Conservation (phyloP, 2,329 filamentous ascomycete species). For the Xylaria sp. region DNA sequence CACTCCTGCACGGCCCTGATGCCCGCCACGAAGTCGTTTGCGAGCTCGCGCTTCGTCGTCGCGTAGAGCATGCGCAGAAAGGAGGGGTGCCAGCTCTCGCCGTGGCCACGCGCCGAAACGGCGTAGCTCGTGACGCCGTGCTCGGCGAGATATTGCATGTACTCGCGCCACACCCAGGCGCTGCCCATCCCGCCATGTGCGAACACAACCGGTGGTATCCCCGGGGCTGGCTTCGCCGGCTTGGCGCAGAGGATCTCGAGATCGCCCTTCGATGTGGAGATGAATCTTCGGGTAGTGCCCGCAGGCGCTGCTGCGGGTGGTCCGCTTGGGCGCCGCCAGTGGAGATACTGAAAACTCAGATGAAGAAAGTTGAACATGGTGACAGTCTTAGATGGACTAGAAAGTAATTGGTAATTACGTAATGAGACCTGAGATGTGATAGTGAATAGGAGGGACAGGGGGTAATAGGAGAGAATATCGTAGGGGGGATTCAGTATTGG, state of each 20-base stretch:
- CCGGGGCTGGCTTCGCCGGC: slow-evolving; percentile 34
- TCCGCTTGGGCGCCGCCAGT: slow-evolving; percentile 38
- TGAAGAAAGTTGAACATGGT: slow-evolving; percentile 34
- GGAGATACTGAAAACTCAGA: slow-evolving; percentile 43
- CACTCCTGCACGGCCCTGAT: slow-evolving; percentile 46
- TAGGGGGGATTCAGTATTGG: background rate
- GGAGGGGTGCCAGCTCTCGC: slow-evolving; percentile 46
- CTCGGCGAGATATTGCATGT: slow-evolving; percentile 54
- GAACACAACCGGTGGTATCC: slow-evolving; percentile 52
- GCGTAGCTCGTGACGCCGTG: slow-evolving; percentile 57
- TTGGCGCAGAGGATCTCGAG: slow-evolving; percentile 57
- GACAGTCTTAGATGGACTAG: background rate
- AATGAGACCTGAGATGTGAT: background rate
- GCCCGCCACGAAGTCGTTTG: slow-evolving; percentile 51
- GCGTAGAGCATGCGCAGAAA: slow-evolving; percentile 55
- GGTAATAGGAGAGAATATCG: background rate
- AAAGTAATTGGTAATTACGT: background rate
- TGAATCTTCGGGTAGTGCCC: slow-evolving; percentile 50
- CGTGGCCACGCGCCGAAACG: slow-evolving; percentile 54
- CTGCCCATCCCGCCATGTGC: slow-evolving; percentile 60
- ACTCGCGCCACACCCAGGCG: slow-evolving; percentile 58
- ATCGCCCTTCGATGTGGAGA: slow-evolving; percentile 50
- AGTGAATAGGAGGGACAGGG: background rate
- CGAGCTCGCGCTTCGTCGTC: slow-evolving; percentile 49
- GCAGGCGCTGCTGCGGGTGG: slow-evolving; percentile 43